Evolutionary conservation across 371 early-diverging fungal genomes (phyloP), one percentile per base, ranked within the genome.

Genomic region (Blastocladiella emersonii): DNA sequence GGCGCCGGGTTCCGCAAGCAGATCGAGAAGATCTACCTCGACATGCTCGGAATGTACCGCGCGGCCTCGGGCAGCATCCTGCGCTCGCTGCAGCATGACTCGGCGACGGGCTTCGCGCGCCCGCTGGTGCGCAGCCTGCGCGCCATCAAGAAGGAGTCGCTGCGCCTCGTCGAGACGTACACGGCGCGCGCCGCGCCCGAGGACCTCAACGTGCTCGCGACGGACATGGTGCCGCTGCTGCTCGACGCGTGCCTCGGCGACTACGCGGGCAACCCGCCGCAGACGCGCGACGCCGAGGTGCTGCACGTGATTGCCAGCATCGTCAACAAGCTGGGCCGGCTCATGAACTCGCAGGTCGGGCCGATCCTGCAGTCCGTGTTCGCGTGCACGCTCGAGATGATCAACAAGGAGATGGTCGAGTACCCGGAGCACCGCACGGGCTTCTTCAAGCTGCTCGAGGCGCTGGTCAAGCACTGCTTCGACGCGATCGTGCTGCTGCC

Each of bases 371-470:
- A 93, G 66, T 85, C 89, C 5, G 89, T 97, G 30, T 95, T 98
- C 67, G 91, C 90, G 70, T 89, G 89, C 67, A 98, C 98, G 0
- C 74, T 98, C 71, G 87, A 86, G 72, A 97, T 96, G 97, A 97
- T 98, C 70, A 95, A 91, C 76, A 91, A 92, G 74, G 93, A 98
- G 74, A 94, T 96, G 76, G 79, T 90, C 27, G 96, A 95, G 68
- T 95, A 84, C 73, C 98, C 98, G 23, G 98, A 98, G 67, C 95
- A 95, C 73, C 89, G 98, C 55, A 79, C 85, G 57, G 92, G 89
- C 0, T 94, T 98, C 73, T 97, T 89, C 76, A 88, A 85, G 64
- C 79, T 98, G 69, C 69, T 98, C 62, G 82, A 81, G 59, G 87
- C 91, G 19, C 90, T 97, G 73, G 90, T 87, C 68, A 74, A 76